A percentile compares a stretch with the other conserved stretches of the same genome.
These are phyloP conservation scores for Fragosphaeria purpurea DNA, from an alignment of 2,329 filamentous ascomycete genomes.

Conservation along the genomic window DNA sequence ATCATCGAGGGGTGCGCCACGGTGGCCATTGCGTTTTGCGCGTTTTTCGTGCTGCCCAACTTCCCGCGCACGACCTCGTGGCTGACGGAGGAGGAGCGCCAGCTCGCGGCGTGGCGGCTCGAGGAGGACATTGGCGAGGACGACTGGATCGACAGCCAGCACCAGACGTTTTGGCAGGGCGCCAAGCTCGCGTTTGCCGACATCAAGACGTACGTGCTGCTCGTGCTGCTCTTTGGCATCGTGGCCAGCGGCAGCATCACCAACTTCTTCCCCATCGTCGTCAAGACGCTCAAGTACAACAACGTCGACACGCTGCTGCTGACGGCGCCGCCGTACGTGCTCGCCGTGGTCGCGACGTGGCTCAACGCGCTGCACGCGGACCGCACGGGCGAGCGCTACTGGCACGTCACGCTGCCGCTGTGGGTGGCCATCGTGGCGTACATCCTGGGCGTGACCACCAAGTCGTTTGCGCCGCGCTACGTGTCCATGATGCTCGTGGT, in stretches of 20 bases:
- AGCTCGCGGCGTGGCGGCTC: conserved; percentile 34
- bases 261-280: conserved; percentile 60
- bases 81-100: conserved; percentile 33
- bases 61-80: conserved; percentile 42
- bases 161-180: conserved; percentile 46
- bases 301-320: conserved; percentile 51
- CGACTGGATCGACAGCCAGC: conserved; percentile 46
- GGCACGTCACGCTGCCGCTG: conserved; percentile 55
- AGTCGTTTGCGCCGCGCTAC: conserved; percentile 51
- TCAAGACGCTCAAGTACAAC: conserved; percentile 55
- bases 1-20: conserved; percentile 12
- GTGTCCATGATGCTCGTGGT: conserved; percentile 63
- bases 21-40: conserved; percentile 13
- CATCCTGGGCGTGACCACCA: conserved; percentile 58
- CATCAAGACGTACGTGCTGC: conserved; percentile 49
- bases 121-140: conserved; percentile 47
- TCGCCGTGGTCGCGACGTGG: conserved; percentile 51
- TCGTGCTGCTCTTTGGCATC: conserved; percentile 48
- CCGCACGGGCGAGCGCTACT: conserved; percentile 59
- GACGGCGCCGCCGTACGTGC: conserved; percentile 55
- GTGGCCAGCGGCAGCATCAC: conserved; percentile 46
- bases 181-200: conserved; percentile 46
- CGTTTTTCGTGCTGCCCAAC: conserved; percentile 40
- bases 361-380: conserved; percentile 62
- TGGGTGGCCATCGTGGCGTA: conserved; percentile 53